Evolutionary conservation across 1,139 yeast species (phyloP).

Genomic region (Lizanozyma gosingica): DNA sequence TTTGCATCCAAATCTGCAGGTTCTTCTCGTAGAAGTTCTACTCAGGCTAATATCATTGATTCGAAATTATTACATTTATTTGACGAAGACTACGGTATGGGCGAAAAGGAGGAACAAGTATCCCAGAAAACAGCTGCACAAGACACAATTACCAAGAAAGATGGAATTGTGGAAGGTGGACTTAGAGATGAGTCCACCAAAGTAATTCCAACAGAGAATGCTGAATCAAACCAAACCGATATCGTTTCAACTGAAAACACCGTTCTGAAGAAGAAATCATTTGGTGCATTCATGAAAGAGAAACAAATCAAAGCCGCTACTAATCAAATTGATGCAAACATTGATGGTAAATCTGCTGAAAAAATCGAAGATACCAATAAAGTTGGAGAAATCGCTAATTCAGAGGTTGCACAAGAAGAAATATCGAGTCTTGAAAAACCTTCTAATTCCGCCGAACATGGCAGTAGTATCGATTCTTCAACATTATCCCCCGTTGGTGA

Average conservation of each 20-base stretch:
- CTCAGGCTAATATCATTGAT: constrained; percentile 5
- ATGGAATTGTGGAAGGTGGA: not conserved
- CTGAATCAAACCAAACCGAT: not conserved
- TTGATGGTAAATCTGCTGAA: not conserved
- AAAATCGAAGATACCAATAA: not conserved
- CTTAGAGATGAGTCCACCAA: not conserved
- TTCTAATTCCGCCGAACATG: not conserved
- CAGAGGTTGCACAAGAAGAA: not conserved
- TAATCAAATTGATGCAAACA: constrained; percentile 1
- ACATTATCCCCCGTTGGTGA: constrained; percentile 17
- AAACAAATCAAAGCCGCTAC: not conserved
- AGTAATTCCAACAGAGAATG: not conserved
- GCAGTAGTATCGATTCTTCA: constrained; percentile 13
- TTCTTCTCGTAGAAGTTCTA: not conserved
- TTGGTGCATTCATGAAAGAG: not conserved
- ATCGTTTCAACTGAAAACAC: not conserved
- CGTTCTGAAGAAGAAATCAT: not conserved
- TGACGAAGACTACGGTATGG: constrained; percentile 9
- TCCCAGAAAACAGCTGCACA: not conserved
- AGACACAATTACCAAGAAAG: not conserved
- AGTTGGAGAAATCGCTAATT: not conserved
- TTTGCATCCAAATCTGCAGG: not conserved
- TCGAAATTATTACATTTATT: constrained; percentile 9
- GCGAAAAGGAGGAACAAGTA: not conserved
- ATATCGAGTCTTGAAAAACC: not conserved